Percentiles rank a stretch among this genome's conserved stretches.
Evolutionary conservation across 2,329 filamentous ascomycete species (phyloP).

Genomic region (Mariannaea sp.): DNA sequence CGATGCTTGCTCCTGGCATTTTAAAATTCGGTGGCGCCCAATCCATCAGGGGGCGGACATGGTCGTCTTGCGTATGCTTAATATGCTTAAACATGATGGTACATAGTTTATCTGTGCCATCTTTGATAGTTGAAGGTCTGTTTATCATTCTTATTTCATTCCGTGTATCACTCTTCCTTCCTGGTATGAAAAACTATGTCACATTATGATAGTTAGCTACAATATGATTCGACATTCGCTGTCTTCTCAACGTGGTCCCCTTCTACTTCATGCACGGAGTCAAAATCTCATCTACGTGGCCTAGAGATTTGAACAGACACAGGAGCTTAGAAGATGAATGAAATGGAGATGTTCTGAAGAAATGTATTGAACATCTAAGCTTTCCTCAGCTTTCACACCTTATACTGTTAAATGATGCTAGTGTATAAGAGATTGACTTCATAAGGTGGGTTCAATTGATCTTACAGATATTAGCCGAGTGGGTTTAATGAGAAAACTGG

Average conservation of each 20-base stretch:
- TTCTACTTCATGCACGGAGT: slow-evolving; percentile 58
- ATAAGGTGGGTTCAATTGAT: too few species aligned
- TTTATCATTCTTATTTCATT: slow-evolving; percentile 49
- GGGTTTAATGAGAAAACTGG: too few species aligned
- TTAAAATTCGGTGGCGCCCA: slow-evolving; percentile 49
- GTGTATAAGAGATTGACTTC: too few species aligned
- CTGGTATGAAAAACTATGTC: slow-evolving; percentile 51
- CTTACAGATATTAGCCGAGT: too few species aligned
- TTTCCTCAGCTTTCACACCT: too few species aligned
- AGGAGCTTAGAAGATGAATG: too few species aligned
- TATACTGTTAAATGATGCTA: too few species aligned
- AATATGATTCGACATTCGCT: slow-evolving; percentile 54
- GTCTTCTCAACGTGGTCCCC: slow-evolving; percentile 60
- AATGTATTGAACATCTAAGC: too few species aligned
- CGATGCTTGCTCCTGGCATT: slow-evolving; percentile 54
- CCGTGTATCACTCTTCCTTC: slow-evolving; percentile 48
- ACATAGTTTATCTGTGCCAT: neutral
- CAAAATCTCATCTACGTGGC: too few species aligned
- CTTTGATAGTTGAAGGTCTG: slow-evolving; percentile 48
- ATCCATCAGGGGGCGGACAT: slow-evolving; percentile 54
- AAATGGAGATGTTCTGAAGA: too few species aligned
- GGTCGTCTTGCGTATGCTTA: slow-evolving; percentile 51
- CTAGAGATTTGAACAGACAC: too few species aligned
- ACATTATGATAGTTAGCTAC: slow-evolving; percentile 53
- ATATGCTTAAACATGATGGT: slow-evolving; percentile 1